These are phyloP conservation scores for Polytrichum formosum DNA, from an alignment of 225 moss, liverwort and hornwort genomes.

Conservation along the genomic window DNA sequence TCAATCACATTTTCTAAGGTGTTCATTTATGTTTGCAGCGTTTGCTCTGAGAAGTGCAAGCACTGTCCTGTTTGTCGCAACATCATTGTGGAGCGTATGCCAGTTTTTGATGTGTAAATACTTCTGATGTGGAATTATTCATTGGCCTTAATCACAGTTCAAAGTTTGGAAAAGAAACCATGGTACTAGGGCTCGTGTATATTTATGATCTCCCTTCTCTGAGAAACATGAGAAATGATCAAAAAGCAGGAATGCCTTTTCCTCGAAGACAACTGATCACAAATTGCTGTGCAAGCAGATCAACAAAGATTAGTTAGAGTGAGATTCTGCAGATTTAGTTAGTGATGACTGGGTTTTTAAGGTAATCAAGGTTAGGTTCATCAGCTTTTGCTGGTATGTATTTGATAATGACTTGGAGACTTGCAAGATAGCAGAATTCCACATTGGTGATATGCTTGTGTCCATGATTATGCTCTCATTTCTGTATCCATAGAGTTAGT, in stretches of 20 bases:
- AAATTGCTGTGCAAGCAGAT: not conserved
- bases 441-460: not conserved
- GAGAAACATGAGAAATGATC: not conserved
- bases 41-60: conserved; percentile 96
- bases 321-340: not conserved
- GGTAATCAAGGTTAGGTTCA: not conserved
- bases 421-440: not conserved
- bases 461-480: too few relatives aligned
- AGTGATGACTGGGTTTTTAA: conserved; percentile 3
- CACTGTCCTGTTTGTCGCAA: conserved; percentile 91
- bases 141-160: conserved; percentile 12
- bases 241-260: too few relatives aligned
- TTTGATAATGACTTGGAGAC: not conserved
- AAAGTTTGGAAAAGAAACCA: conserved; percentile 23
- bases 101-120: conserved; percentile 91
- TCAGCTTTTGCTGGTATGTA: not conserved
- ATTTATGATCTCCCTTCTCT: conserved; percentile 19
- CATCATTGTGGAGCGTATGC: conserved; percentile 78
- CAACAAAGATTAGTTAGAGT: not conserved
- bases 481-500: too few relatives aligned
- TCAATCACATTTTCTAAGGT: not conserved
- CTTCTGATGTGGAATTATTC: conserved; percentile 9
- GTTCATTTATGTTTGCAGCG: conserved; percentile 41
- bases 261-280: not conserved
- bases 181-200: conserved; percentile 17